Conservation (phyloP, 31 red algal genomes). For the Endocladia muricata region DNA sequence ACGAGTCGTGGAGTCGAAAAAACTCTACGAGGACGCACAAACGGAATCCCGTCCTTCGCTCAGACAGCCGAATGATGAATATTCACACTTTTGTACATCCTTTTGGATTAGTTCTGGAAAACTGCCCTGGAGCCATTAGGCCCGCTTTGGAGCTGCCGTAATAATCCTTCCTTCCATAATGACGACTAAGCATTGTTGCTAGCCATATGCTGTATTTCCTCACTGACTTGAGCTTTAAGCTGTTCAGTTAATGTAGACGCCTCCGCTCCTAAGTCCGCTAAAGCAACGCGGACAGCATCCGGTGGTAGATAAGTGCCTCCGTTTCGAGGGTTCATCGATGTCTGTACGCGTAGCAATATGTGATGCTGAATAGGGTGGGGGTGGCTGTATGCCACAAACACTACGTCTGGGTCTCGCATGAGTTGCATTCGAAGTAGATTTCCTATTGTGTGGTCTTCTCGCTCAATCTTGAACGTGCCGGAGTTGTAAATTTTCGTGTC, state of each 20-base stretch:
- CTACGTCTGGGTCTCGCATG: constrained; percentile 82
- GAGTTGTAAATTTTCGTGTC: constrained; percentile 76
- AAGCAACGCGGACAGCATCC: constrained; percentile 20
- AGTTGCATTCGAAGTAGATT: constrained; percentile 98
- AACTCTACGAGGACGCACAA: no score
- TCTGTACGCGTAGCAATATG: constrained; percentile 83
- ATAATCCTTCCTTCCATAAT: no score
- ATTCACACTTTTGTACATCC: no score
- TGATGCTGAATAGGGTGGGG: constrained; percentile 95
- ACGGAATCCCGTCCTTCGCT: no score
- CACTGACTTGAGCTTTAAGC: no score
- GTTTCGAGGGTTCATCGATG: constrained; percentile 9
- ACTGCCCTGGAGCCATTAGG: no score
- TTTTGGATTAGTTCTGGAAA: no score
- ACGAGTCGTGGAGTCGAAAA: no score
- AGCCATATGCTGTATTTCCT: no score
- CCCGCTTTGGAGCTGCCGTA: no score
- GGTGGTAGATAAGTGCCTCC: constrained; percentile 30
- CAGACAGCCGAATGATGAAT: no score
- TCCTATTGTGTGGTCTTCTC: constrained; percentile 95
- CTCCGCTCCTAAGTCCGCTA: constrained; percentile 33
- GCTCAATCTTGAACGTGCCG: constrained; percentile 78
- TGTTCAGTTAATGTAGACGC: constrained; percentile 2
- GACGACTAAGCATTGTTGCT: no score
- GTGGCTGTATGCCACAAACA: constrained; percentile 86